Evolutionary conservation across 495 filamentous ascomycete genomes (phyloP).

Genomic region (Penicillium waksmanii): DNA sequence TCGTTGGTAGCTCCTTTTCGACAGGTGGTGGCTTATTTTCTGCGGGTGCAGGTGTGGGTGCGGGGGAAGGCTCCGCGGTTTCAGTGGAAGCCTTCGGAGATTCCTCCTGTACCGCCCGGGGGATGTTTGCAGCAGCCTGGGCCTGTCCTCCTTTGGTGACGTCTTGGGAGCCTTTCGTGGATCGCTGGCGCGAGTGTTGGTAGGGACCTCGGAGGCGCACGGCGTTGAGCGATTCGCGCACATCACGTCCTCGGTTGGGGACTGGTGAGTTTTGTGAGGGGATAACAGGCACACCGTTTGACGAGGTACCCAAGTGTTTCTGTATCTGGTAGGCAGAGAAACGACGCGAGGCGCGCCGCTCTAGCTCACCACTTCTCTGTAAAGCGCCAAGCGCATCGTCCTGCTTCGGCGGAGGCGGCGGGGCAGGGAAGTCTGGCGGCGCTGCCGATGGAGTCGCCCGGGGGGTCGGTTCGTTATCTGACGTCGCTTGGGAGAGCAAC

Average conservation of each 20-base stretch:
- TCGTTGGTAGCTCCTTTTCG: conserved; percentile 29
- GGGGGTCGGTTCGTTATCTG: conserved; percentile 45
- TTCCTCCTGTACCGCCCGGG: conserved; percentile 61
- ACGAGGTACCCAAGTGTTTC: conserved; percentile 81
- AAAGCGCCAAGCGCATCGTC: conserved; percentile 90
- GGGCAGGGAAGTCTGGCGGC: conserved; percentile 51
- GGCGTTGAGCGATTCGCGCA: conserved; percentile 88
- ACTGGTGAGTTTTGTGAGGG: conserved; percentile 84
- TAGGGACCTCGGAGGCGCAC: conserved; percentile 77
- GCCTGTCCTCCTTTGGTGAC: conserved; percentile 54
- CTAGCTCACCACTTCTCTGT: conserved; percentile 89
- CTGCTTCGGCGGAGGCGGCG: conserved; percentile 77
- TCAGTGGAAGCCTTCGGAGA: conserved; percentile 32
- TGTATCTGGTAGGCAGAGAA: conserved; percentile 96
- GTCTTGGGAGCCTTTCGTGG: conserved; percentile 58
- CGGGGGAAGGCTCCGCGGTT: conserved; percentile 32
- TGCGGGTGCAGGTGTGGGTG: conserved; percentile 51
- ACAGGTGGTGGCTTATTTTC: conserved; percentile 62
- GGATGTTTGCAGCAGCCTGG: conserved; percentile 60
- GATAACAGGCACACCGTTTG: conserved; percentile 82
- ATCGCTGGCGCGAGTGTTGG: conserved; percentile 65
- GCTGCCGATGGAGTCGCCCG: conserved; percentile 45
- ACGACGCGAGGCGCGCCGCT: conserved; percentile 86
- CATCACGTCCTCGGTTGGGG: conserved; percentile 86
- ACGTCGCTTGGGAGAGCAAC: conserved; percentile 58